Evolutionary conservation across 495 filamentous ascomycete genomes (phyloP).

Genomic region (Aspergillus coremiiformis): DNA sequence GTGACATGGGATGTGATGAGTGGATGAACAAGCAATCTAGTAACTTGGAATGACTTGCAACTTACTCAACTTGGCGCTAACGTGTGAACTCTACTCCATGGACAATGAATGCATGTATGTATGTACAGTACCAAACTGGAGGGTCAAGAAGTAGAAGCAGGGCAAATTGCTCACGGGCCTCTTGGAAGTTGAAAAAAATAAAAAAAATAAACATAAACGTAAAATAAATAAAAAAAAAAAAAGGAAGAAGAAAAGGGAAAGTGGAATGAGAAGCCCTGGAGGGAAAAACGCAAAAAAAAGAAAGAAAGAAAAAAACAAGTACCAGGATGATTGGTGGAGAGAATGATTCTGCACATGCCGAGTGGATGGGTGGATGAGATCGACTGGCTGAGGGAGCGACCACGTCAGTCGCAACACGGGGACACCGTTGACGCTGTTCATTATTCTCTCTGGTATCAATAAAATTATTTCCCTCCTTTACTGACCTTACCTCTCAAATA

Average conservation of each 20-base stretch:
- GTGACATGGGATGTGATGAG: not conserved
- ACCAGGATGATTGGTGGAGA: not conserved
- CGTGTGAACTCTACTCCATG: not conserved
- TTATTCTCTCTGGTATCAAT: not conserved
- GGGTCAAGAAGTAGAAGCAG: not conserved
- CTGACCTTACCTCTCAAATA: not conserved
- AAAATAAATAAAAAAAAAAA: not conserved
- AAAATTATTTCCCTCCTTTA: not conserved
- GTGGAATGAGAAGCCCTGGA: too few species aligned
- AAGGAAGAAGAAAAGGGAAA: not conserved
- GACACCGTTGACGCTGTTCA: slow-evolving; percentile 1
- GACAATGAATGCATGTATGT: too few species aligned
- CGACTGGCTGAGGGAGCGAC: slow-evolving; percentile 18
- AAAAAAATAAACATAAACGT: too few species aligned
- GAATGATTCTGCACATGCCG: slow-evolving; percentile 1
- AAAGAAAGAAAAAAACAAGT: not conserved
- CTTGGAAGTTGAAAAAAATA: too few species aligned
- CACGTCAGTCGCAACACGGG: slow-evolving; percentile 12
- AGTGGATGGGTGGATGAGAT: slow-evolving; percentile 6
- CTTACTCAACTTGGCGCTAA: not conserved
- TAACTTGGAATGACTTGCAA: not conserved
- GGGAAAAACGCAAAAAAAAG: not conserved
- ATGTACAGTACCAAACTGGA: not conserved
- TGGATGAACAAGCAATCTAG: not conserved
- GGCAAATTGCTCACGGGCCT: not conserved